These are phyloP conservation scores for Monascus ruber DNA, from an alignment of 2,329 filamentous ascomycete species.

Conservation along the genomic window DNA sequence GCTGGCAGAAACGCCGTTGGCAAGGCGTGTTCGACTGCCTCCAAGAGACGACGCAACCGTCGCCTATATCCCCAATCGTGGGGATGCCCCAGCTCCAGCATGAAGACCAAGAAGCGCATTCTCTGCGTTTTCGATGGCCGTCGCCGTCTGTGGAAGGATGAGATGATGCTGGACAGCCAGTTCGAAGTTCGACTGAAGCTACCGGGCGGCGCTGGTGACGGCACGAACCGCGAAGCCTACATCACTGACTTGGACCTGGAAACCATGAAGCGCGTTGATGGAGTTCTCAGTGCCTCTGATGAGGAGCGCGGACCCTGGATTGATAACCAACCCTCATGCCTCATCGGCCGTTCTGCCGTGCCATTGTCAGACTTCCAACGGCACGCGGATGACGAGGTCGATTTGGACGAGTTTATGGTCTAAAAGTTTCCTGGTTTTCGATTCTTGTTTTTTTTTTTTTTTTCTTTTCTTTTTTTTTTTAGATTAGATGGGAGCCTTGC, in stretches of 20 bases:
- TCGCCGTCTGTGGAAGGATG: constrained; percentile 86
- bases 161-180: constrained; percentile 95
- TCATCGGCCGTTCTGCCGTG: constrained; percentile 25
- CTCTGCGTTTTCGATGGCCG: constrained; percentile 84
- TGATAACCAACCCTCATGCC: constrained; percentile 13
- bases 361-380: constrained; percentile 18
- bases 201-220: constrained; percentile 61
- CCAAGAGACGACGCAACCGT: constrained; percentile 71
- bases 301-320: constrained; percentile 84
- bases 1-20: constrained; percentile 34
- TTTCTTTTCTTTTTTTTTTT: constrained; percentile 3
- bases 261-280: constrained; percentile 78
- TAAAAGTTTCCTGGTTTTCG: constrained; percentile 8
- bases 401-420: constrained; percentile 25
- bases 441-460: constrained; percentile 5
- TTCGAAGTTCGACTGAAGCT: constrained; percentile 85
- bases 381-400: constrained; percentile 17
- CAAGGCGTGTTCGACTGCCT: constrained; percentile 47
- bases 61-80: constrained; percentile 89
- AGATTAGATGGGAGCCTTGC: not conserved
- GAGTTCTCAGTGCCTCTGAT: constrained; percentile 64
- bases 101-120: constrained; percentile 97
- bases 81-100: constrained; percentile 84
- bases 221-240: constrained; percentile 72
- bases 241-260: constrained; percentile 89